Base-by-base conservation (phyloP, 2,329 filamentous ascomycete genomes). In the Nemania bipapillata region DNA sequence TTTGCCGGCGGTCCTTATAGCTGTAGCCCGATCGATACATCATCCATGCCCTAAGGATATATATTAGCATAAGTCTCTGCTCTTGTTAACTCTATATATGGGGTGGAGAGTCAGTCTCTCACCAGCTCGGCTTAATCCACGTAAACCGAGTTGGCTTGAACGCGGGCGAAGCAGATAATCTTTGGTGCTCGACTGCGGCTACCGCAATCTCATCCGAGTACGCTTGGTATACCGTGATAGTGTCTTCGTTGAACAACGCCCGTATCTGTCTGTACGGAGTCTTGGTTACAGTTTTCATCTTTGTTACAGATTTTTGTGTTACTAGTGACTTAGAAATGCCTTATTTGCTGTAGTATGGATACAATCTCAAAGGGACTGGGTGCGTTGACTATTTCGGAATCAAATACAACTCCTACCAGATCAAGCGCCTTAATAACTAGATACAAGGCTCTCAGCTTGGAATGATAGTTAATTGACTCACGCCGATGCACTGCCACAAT, bases 21-120 rank as follows among this genome's bases (percentile, higher is more conserved):
- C 85, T 86, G 79, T 89, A 90, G 17, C 87, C 88, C 22, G 83
- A 82, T 55, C 88, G 86, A 75, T 90, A 90, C 78, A 89, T 85
- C 84, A 89, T 88, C 88, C 88, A 90, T 45, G 40, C 40, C 40
- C 40, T 45, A 4, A n/a, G 40, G 3, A 17, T 45, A 3, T 3
- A 15, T 45, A 45, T 45, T 45, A 45, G 40, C 17, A 45, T 4
- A 45, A n/a, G 15, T n/a, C n/a, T n/a, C 12, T n/a, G 7, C 3
- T 40, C 8, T 3, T 40, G 35, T 3, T 9, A 40, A 32, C 30
- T 32, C 12, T 45, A 45, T n/a, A 17, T 45, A 15, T 45, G 15
- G 15, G 40, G 40, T n/a, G 7, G 17, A 4, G n/a, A n/a, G 15
- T 45, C 17, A n/a, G 17, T 45, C 15, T 45, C 40, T 45, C 59